These are phyloP conservation scores for Umbelopsis sp. DNA, from an alignment of 371 early-diverging fungal species.

Conservation along the genomic window DNA sequence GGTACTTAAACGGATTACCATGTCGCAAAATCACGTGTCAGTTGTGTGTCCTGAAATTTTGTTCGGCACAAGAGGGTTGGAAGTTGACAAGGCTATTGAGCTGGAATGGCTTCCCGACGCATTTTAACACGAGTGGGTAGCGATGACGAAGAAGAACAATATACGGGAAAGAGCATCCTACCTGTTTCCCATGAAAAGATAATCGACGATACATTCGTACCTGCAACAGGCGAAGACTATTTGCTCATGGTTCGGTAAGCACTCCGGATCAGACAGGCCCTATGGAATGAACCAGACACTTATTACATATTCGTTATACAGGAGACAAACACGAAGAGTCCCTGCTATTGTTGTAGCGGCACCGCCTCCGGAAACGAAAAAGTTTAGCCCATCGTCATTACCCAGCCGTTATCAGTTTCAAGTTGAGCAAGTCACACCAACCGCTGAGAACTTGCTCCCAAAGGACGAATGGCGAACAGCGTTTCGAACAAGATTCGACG, in stretches of 20 bases:
- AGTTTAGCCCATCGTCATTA: slow-evolving; percentile 21
- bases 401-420: slow-evolving; percentile 36
- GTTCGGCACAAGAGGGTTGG: too few species aligned
- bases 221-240: slow-evolving; percentile 52
- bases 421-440: neutral
- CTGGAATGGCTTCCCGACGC: slow-evolving; percentile 22
- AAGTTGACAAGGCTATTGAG: too few species aligned
- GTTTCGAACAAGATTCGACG: slow-evolving; percentile 30
- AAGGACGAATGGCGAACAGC: slow-evolving; percentile 34
- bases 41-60: too few species aligned
- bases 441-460: slow-evolving; percentile 20
- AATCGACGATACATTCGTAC: slow-evolving; percentile 42
- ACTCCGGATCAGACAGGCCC: neutral
- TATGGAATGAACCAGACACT: neutral
- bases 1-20: too few species aligned
- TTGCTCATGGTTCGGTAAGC: slow-evolving; percentile 47
- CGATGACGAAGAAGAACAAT: slow-evolving; percentile 22
- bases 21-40: neutral
- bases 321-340: slow-evolving; percentile 40
- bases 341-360: slow-evolving; percentile 35
- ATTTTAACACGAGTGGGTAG: slow-evolving; percentile 30
- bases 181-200: slow-evolving; percentile 33
- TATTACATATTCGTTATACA: slow-evolving; percentile 14
- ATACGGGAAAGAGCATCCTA: slow-evolving; percentile 31
- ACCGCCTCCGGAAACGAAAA: slow-evolving; percentile 29